phyloP scores from a whole-genome alignment of 495 filamentous ascomycete genomes.

The Pseudoneurospora amorphoporcata region DNA sequence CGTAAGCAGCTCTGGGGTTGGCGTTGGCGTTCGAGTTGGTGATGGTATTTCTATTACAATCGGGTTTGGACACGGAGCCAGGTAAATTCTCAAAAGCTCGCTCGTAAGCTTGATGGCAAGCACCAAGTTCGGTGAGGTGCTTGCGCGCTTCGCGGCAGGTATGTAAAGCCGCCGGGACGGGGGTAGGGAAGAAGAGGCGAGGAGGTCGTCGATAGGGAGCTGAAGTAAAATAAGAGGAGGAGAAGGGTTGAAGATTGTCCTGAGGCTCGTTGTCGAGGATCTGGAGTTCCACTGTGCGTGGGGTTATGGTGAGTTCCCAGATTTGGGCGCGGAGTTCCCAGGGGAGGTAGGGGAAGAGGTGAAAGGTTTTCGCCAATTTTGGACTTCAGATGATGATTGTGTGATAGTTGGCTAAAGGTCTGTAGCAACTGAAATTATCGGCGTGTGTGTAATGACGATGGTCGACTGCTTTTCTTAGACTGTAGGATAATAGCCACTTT shows the following conservation, averaged over 20 bases:
- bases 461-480: neutral
- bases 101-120: neutral
- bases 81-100: neutral
- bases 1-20: too few species aligned
- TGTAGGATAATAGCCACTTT: too few species aligned
- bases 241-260: neutral
- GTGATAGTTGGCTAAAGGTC: neutral
- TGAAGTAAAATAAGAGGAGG: neutral
- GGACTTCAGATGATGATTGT: neutral
- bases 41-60: too few species aligned
- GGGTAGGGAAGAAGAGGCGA: conserved; percentile 9
- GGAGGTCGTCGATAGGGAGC: neutral
- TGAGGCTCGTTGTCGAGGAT: too few species aligned
- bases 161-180: conserved; percentile 13
- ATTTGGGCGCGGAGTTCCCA: conserved; percentile 13
- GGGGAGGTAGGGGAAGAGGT: conserved; percentile 10
- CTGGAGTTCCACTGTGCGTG: neutral
- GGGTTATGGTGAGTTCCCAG: neutral
- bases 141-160: conserved; percentile 16
- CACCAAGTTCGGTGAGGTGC: neutral
- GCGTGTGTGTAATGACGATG: neutral
- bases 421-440: neutral
- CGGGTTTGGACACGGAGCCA: too few species aligned
- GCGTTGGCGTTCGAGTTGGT: too few species aligned
- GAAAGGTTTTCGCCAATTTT: neutral